Evolutionary conservation across 169 alveolate genomes (phyloP).

Genomic region (Plasmodium ovale): DNA sequence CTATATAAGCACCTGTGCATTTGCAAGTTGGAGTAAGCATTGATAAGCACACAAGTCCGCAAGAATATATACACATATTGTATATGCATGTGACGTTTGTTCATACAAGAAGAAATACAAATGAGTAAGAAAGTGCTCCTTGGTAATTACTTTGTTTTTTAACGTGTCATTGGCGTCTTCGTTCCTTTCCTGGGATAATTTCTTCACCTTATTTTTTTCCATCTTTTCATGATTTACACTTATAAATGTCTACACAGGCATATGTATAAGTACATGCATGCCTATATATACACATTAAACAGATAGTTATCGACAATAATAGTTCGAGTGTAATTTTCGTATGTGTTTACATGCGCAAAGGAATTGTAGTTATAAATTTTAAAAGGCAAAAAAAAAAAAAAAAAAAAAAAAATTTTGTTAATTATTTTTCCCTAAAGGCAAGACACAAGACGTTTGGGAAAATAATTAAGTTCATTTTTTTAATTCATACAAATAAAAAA

Average conservation of each 20-base stretch:
- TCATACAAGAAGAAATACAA: background rate
- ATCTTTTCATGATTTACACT: slow-evolving; percentile 5
- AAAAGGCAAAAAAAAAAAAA: too few species aligned
- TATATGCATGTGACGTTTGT: background rate
- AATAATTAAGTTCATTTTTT: slow-evolving; percentile 5
- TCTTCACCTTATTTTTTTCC: slow-evolving; percentile 5
- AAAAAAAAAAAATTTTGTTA: slow-evolving; percentile 4
- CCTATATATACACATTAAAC: background rate
- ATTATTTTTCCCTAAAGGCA: slow-evolving; percentile 13
- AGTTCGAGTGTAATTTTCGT: background rate
- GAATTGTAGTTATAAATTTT: background rate
- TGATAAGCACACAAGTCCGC: background rate
- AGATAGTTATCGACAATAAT: too few species aligned
- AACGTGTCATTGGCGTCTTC: slow-evolving; percentile 15
- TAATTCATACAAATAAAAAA: slow-evolving; percentile 12
- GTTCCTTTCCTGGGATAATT: background rate
- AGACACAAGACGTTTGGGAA: slow-evolving; percentile 7
- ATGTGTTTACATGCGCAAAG: background rate
- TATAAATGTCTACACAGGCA: background rate
- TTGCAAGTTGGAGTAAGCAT: background rate
- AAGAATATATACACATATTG: background rate
- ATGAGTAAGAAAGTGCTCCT: background rate
- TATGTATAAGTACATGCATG: background rate
- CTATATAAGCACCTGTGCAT: background rate
- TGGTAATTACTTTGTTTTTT: slow-evolving; percentile 41